Evolutionary conservation across 257 asterid genomes (phyloP).

Genomic region (Datura wrightii): DNA sequence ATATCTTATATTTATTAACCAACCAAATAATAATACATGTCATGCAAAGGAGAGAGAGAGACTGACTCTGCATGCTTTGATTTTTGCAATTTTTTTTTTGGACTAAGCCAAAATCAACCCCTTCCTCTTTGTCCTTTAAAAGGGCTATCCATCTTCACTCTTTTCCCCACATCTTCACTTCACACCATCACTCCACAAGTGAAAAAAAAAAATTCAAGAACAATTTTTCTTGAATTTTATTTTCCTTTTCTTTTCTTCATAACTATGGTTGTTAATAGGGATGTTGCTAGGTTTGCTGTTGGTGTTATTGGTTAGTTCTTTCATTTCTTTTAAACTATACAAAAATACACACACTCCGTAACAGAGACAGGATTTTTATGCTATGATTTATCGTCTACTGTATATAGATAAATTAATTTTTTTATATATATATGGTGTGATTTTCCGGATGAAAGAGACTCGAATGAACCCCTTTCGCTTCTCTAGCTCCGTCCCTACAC

Average conservation of each 20-base stretch:
- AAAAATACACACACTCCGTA: fast-evolving
- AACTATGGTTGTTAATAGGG: constrained; percentile 53
- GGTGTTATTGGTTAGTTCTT: constrained; percentile 66
- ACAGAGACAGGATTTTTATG: fast-evolving
- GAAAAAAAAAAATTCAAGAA: neutral
- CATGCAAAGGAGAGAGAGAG: constrained; percentile 46
- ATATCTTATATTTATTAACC: constrained; percentile 4
- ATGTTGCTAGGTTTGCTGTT: constrained; percentile 55
- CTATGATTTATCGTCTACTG: fast-evolving
- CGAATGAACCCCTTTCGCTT: neutral
- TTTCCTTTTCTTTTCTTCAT: neutral
- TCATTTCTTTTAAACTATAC: neutral
- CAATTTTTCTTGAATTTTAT: neutral
- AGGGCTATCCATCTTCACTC: constrained; percentile 31
- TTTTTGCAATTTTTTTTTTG: neutral
- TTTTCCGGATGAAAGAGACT: neutral
- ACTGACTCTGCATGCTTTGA: constrained; percentile 24
- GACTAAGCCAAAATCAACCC: constrained; percentile 42
- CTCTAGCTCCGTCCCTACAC: neutral
- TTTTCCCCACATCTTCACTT: neutral
- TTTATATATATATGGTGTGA: neutral
- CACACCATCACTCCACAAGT: constrained; percentile 6
- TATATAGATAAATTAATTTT: neutral
- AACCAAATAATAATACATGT: constrained; percentile 57
- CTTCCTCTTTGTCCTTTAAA: constrained; percentile 40